Base-by-base conservation (phyloP, 768 basidiomycete genomes). In the Boletales sp. region DNA sequence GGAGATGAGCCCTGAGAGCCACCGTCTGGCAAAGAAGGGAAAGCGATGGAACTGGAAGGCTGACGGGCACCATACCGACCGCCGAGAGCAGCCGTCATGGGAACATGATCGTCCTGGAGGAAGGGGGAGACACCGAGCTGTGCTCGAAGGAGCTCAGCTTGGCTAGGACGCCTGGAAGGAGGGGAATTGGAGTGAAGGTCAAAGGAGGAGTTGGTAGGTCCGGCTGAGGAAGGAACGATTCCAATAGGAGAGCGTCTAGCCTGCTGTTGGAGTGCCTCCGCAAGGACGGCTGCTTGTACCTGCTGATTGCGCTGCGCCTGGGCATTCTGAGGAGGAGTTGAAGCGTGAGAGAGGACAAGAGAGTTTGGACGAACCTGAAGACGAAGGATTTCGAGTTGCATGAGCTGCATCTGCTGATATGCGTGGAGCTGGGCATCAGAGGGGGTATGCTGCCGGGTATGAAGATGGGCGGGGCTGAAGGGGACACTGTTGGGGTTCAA, bases 351-450 rank as follows among this genome's bases (percentile, higher is more conserved):
- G 41, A 1, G 40, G 18, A 21, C 13, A 27, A 3, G 9, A 6
- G 19, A 19, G 35, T 37, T 1, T 13, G 15, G 36, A 69, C 77
- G 43, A 52, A 85, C 89, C 85, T 91, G 90, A 54, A 92, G 79
- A 64, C 80, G 81, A 64, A 90, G 68, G 58, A 92, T 78, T 71
- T 92, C 90, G 49, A 92, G 73, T 63, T 92, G 90, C 72, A 91
- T 79, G 76, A 91, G 75, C 71, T 92, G 89, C 78, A 91, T 76
- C 47, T 68, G 68, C 38, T 90, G 89, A 48, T 88, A 72, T 47
- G 83, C 79, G 59, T 83, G 83, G 38, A 76, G 70, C 61, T 84
- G 83, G 39, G 73, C 70, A 40, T 82, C 61, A 30, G 69, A 65
- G 40, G 71, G 59, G 11, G 54, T 32, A 14, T 41, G 1, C 55